Percentiles rank a stretch among this genome's conserved stretches.
Evolutionary conservation across 805 yeast species (phyloP).

Genomic region (Saturnispora sanitii): DNA sequence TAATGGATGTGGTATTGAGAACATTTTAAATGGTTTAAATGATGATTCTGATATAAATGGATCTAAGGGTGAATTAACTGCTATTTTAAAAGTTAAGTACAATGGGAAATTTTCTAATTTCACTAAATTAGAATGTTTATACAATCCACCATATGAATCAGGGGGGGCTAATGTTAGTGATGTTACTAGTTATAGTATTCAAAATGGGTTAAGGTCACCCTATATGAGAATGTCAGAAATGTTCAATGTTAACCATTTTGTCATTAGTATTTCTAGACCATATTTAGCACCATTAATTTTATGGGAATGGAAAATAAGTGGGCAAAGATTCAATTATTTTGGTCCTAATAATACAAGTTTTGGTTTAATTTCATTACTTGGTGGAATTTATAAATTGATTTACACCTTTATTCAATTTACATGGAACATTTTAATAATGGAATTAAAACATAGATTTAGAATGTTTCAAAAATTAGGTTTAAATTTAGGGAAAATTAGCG

Average conservation of each 20-base stretch:
- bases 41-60: not conserved
- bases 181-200: constrained; percentile 9
- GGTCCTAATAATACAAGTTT: not conserved
- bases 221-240: constrained; percentile 83
- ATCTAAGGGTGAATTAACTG: not conserved
- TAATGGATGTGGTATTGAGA: constrained; percentile 29
- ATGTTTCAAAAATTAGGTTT: constrained; percentile 72
- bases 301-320: constrained; percentile 65
- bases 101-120: constrained; percentile 31
- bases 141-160: constrained; percentile 34
- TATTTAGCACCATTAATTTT: constrained; percentile 84
- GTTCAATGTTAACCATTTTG: constrained; percentile 88
- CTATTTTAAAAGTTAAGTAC: constrained; percentile 10
- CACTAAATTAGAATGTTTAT: constrained; percentile 23
- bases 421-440: constrained; percentile 58
- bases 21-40: constrained; percentile 2
- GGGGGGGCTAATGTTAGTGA: constrained; percentile 20
- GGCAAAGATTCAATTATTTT: constrained; percentile 9
- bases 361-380: not conserved
- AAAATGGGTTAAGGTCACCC: constrained; percentile 41
- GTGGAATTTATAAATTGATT: constrained; percentile 11
- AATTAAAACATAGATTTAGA: constrained; percentile 74
- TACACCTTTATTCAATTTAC: constrained; percentile 26
- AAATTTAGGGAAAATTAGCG: constrained; percentile 33
- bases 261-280: constrained; percentile 87